phyloP scores from a whole-genome alignment of 2,329 filamentous ascomycete species.

The Colletotrichum sp. region DNA sequence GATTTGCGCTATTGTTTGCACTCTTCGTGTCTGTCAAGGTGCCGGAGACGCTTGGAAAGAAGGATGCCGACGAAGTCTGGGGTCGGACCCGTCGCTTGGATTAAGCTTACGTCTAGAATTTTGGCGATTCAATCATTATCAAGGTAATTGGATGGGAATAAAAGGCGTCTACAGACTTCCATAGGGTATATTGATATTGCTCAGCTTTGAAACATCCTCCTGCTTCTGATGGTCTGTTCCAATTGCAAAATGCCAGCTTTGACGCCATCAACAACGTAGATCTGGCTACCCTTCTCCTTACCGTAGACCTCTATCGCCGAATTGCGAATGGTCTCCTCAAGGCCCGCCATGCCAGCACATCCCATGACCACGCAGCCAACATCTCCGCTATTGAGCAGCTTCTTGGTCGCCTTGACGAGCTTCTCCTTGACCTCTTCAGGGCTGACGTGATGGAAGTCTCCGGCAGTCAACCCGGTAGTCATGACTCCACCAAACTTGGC shows the following conservation, averaged over 20 bases:
- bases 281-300: conserved; percentile 52
- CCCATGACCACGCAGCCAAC: conserved; percentile 80
- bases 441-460: conserved; percentile 76
- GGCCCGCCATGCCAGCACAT: conserved; percentile 88
- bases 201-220: conserved; percentile 36
- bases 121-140: neutral
- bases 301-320: conserved; percentile 71
- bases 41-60: conserved; percentile 88
- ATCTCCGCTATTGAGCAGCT: conserved; percentile 60
- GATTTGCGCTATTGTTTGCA: conserved; percentile 70
- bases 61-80: conserved; percentile 90
- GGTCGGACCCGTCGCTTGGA: conserved; percentile 65
- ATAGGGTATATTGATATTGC: neutral
- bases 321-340: conserved; percentile 76
- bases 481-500: conserved; percentile 77
- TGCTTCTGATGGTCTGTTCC: conserved; percentile 56
- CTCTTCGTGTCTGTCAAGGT: conserved; percentile 76
- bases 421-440: conserved; percentile 67
- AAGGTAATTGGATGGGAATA: neutral
- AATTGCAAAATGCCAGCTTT: conserved; percentile 70
- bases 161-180: neutral
- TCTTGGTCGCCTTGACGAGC: conserved; percentile 73
- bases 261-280: conserved; percentile 82
- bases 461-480: conserved; percentile 81
- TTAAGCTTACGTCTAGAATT: conserved; percentile 38